These are phyloP conservation scores for Penicillium taxi DNA, from an alignment of 495 filamentous ascomycete species.

Conservation along the genomic window DNA sequence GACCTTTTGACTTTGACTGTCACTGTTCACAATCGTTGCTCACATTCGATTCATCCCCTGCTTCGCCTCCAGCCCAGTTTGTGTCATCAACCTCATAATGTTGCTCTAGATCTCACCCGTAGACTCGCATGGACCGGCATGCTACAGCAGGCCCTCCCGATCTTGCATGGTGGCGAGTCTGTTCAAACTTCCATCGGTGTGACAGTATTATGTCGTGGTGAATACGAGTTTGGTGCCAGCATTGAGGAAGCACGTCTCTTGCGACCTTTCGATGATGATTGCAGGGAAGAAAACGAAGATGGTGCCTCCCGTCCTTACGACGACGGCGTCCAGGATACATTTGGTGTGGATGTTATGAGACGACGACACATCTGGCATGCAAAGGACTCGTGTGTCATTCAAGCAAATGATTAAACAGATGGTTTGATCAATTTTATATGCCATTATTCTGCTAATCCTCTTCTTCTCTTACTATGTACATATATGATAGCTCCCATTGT, in stretches of 20 bases:
- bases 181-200: slow-evolving; percentile 54
- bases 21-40: slow-evolving; percentile 63
- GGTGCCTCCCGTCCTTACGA: slow-evolving; percentile 27
- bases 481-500: slow-evolving; percentile 5
- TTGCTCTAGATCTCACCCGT: slow-evolving; percentile 75
- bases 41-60: slow-evolving; percentile 58
- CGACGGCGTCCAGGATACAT: slow-evolving; percentile 43
- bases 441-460: not conserved
- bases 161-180: slow-evolving; percentile 48
- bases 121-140: slow-evolving; percentile 79
- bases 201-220: slow-evolving; percentile 65
- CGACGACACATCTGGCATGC: slow-evolving; percentile 68
- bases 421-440: not conserved
- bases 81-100: slow-evolving; percentile 60
- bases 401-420: slow-evolving; percentile 37
- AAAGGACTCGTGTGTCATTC: slow-evolving; percentile 54
- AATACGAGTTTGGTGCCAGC: slow-evolving; percentile 72
- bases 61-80: slow-evolving; percentile 72
- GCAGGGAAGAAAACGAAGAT: slow-evolving; percentile 10
- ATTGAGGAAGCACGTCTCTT: slow-evolving; percentile 66
- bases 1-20: slow-evolving; percentile 62
- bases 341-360: slow-evolving; percentile 49
- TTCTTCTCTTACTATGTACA: slow-evolving; percentile 1
- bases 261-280: slow-evolving; percentile 8
- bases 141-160: slow-evolving; percentile 62